Conservation (phyloP, 176 grass and related monocot species). For the Bolboschoenus planiculmis region DNA sequence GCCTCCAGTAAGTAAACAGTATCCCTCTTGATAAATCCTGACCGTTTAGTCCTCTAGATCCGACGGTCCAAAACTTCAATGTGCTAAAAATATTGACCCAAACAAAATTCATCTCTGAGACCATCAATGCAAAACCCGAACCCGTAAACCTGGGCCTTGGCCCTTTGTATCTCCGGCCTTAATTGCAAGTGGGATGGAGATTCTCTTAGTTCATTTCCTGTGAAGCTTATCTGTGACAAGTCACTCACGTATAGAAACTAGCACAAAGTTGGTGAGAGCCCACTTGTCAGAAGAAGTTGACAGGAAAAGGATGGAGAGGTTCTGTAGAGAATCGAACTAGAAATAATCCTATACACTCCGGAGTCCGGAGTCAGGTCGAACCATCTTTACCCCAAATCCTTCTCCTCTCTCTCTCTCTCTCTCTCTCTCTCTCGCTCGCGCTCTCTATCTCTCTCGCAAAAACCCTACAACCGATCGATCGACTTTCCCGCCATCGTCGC, state of each 20-base stretch:
- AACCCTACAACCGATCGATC: constrained; percentile 18
- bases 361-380: not conserved
- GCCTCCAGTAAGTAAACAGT: too few relatives aligned
- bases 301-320: not conserved
- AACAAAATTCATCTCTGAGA: not conserved
- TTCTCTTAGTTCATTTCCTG: too few relatives aligned
- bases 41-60: too few relatives aligned
- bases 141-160: not conserved
- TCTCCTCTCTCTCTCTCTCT: not conserved
- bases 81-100: too few relatives aligned
- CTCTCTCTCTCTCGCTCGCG: constrained; percentile 5
- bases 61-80: too few relatives aligned
- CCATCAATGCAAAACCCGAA: not conserved
- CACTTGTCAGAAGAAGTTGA: not conserved
- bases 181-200: too few relatives aligned
- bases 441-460: constrained; percentile 15
- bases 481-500: constrained; percentile 13
- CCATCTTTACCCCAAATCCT: not conserved
- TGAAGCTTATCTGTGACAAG: too few relatives aligned
- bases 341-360: not conserved
- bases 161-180: not conserved
- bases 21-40: too few relatives aligned
- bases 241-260: not conserved
- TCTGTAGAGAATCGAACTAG: not conserved
- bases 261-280: too few relatives aligned